Evolutionary conservation across 768 basidiomycete species (phyloP), one percentile per base, ranked within the genome.

Genomic region (Chalciporus sphaerocephalus): DNA sequence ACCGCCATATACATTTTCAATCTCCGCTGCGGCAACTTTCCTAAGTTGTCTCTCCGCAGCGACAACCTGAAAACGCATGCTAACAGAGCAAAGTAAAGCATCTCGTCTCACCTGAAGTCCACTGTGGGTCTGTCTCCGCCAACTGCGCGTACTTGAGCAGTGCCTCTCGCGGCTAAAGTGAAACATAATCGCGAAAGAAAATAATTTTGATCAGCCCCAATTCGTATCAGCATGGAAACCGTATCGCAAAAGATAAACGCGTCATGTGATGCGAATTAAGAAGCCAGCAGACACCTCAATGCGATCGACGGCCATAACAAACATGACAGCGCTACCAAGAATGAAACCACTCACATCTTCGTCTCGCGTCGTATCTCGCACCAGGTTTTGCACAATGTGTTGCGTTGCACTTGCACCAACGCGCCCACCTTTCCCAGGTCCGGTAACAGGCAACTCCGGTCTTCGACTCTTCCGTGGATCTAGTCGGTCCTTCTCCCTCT

Each of bases 381-480:
- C 92, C 64, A 98, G 69, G 61, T 92, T 88, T 69, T 96, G 93
- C 41, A 98, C 93, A 54, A 98, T 80, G 62, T 97, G 93, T 57
- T 97, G 94, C 40, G 92, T 97, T 15, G 95, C 95, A 70, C 92
- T 94, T 25, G 92, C 92, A 32, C 96, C 96, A 32, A 99, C 89
- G 32, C 96, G 74, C 42, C 96, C 96, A 17, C 96, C 96, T 58
- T 79, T 79, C 43, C 96, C 96, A 11, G 92, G 93, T 11, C 96
- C 96, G 51, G 77, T 85, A 43, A 99, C 83, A 21, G 96, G 96
- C 58, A 95, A 73, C 61, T 92, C 91, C 17, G 96, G 96, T 53
- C 93, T 78, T 59, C 80, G 80, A 69, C 90, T 92, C 79, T 96
- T 96, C 59, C 88, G 79, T 33, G 90, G 87, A 69, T 96, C 92